Evolutionary conservation across 2,329 filamentous ascomycete genomes (phyloP), one percentile per base, ranked within the genome.

Genomic region (Mariannaea elegans): DNA sequence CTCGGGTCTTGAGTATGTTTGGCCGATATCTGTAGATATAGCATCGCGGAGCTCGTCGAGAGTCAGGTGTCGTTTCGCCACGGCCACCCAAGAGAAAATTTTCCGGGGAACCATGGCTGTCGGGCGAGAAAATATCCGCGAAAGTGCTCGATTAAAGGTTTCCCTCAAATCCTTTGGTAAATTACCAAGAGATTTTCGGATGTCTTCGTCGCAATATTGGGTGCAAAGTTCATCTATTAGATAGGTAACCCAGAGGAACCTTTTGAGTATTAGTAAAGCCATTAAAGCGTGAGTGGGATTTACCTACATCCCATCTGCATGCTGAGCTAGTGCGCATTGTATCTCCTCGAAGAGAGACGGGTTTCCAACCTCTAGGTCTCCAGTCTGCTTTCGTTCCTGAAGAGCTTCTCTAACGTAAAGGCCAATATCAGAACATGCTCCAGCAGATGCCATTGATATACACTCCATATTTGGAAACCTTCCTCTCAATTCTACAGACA

Each of bases 191-290:
- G 39, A 39, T 4, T 19, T 34, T 29, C 51, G 51, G 21, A 63
- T 69, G 27, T 70, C 63, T 2, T 61, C 63, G 32, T 70, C 65
- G 31, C 61, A 62, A 39, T n/a, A 64, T 49, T 72, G 71, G 10
- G 63, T 52, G 46, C 75, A 76, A 7, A 79, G 66, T 38, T 78
- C 76, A 10, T 73, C 53, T 7, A 79, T 65, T 56, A 75, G 73
- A 32, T 76, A 75, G 13, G 65, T 67, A 18, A 77, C 75, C 76
- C 76, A 80, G 3, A 79, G 72, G 66, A 79, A 78, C 77, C 77
- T 78, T 52, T 0, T 3, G 5, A 13, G 19, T 31, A 16, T 47
- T 2, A 57, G 47, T 23, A 21, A 16, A 16, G 24, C 12, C 3
- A 16, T 6, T 10, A n/a, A n/a, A 18, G 4, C 13, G 2, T 2